phyloP scores from a whole-genome alignment of 208 protist genomes.

The Wallacemonas collosoma region DNA sequence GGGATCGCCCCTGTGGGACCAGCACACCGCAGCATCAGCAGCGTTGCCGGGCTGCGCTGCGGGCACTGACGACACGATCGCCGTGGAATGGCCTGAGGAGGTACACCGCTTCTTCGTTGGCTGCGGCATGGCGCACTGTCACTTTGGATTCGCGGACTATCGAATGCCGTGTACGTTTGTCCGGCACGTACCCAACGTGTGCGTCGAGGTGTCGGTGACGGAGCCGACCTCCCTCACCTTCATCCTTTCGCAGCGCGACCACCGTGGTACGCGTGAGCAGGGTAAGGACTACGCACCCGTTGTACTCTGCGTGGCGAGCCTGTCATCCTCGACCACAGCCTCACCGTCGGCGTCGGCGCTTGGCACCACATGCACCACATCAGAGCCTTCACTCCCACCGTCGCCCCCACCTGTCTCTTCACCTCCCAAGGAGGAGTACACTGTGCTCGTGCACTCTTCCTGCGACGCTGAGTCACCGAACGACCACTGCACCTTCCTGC shows the following conservation, averaged over 20 bases:
- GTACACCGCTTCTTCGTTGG: constrained; percentile 55
- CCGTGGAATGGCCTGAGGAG: constrained; percentile 51
- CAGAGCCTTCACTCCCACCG: neutral
- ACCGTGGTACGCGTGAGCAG: constrained; percentile 33
- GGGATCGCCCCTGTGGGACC: constrained; percentile 42
- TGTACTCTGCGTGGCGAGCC: constrained; percentile 45
- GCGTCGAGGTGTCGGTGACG: constrained; percentile 45
- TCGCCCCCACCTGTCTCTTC: neutral
- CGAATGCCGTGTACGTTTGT: constrained; percentile 54
- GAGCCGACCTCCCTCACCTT: constrained; percentile 42
- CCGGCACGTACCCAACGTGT: constrained; percentile 31
- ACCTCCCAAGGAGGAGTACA: constrained; percentile 19
- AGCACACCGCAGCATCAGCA: constrained; percentile 40
- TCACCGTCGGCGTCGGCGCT: neutral
- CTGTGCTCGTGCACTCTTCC: constrained; percentile 34
- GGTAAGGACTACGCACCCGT: constrained; percentile 48
- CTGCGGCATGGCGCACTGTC: constrained; percentile 49
- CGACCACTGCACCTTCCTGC: constrained; percentile 43
- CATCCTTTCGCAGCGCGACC: constrained; percentile 56
- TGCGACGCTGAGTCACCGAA: constrained; percentile 40
- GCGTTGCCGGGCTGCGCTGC: constrained; percentile 34
- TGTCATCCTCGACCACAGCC: neutral
- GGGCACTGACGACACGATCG: constrained; percentile 42
- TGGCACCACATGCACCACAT: neutral
- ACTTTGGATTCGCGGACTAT: constrained; percentile 49